Base-by-base conservation (phyloP, 208 protist species). In the Spongospora subterranea region DNA sequence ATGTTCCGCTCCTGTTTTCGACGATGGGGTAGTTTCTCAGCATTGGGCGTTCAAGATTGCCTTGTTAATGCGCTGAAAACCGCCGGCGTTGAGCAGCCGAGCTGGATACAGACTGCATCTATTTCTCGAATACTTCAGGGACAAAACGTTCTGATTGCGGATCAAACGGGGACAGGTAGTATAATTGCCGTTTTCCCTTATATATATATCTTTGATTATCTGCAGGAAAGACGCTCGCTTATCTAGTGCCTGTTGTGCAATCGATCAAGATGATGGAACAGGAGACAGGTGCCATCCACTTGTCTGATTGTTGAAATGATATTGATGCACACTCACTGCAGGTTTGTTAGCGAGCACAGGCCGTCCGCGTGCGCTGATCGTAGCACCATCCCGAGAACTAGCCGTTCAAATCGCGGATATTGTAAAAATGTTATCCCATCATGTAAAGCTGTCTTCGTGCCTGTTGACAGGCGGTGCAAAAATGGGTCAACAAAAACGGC, bases 221-320 rank as follows among this genome's bases (percentile, higher is more conserved):
- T 65, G n/a, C n/a, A 82, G 71, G 71, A 13, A 82, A 82, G 71
- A 82, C 71, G 6, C 6, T 82, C 6, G 71, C 71, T 6, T 82
- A 82, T 43, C 6, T 82, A n/a, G 17, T 43, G 17, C 71, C 71
- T 82, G 6, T 82, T 20, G 11, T 82, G n/a, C 6, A 82, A 20
- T 20, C 6, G 6, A 35, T 82, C 17, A 82, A 82, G 40, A 39
- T 17, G 13, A 6, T 82, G 17, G 71, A 82, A 45, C 17, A 13
- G 13, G n/a, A 35, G 6, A 39, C 71, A 43, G 71, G 71, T 82
- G n/a, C n/a, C n/a, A 82, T 60, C 6, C 6, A n/a, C 6, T 40
- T 82, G 35, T 43, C 13, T 13, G 6, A 39, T 17, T 43, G 71
- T n/a, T 82, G 6, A 43, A 35, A 82, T 39, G 17, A 35, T 82